Base-by-base conservation (phyloP, 805 yeast species). In the Kazachstania africana region DNA sequence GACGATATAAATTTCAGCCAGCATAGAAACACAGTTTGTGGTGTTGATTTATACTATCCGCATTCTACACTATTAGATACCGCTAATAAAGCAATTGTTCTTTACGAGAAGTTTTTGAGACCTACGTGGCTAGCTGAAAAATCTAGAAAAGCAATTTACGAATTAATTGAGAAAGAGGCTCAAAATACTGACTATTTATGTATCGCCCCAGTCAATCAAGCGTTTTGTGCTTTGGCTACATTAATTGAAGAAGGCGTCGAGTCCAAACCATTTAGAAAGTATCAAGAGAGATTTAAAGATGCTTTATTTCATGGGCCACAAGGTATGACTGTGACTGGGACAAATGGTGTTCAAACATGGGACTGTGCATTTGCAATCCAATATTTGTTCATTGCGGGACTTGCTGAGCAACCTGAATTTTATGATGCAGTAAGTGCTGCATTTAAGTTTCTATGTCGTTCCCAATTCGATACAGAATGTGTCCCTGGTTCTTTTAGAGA, bases 261-360 rank as follows among this genome's bases (percentile, higher is more conserved):
- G 2, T 78, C 94, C 0, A 57, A 58, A 1, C 67, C 66, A 8
- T 87, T 82, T 55, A 45, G 64, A 32, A 59, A 63, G 15, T 66
- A 77, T 19, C 52, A 68, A 27, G 65, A 60, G 12, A 63, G 91
- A 36, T 72, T 82, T 62, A 68, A 74, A 24, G 96, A 91, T 45
- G 75, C 74, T 23, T 46, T 84, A 31, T 85, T 81, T 56, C 78
- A 79, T 59, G 93, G 95, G 0, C 80, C 85, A 0, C 80, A 79
- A 50, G 99, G 99, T 4, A 68, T 91, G 75, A 72, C 88, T 2
- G 79, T 83, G 35, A 83, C 80, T 82, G 99, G 99, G 3, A 91
- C 99, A 1, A 91, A 91, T 55, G 99, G 99, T 16, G 83, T 82
- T 0, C 99, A 91, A 57, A 87, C 79, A 1, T 91, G 99, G 98